Percentiles rank a stretch among this genome's conserved stretches.
These are phyloP conservation scores for Blastobotrys peoriensis DNA, from an alignment of 805 yeast species.

Conservation along the genomic window DNA sequence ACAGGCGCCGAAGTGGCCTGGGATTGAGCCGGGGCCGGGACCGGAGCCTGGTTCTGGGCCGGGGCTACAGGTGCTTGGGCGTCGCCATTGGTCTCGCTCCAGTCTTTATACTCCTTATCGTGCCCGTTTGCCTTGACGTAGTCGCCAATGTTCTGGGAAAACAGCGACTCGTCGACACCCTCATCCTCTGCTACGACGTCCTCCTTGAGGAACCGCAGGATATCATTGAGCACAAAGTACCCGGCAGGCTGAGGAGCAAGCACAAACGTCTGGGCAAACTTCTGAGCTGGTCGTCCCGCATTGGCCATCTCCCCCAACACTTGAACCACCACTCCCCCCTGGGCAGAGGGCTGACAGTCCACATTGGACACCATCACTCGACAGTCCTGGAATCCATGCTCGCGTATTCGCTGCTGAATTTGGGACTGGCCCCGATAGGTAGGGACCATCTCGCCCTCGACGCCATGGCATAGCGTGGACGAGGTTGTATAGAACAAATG, in stretches of 20 bases:
- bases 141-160: not conserved
- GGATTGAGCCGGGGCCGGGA: too few species aligned
- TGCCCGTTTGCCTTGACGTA: not conserved
- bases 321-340: conserved; percentile 32
- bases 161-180: not conserved
- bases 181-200: conserved; percentile 24
- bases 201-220: conserved; percentile 33
- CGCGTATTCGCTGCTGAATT: conserved; percentile 27
- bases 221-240: conserved; percentile 34
- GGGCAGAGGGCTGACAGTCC: conserved; percentile 30
- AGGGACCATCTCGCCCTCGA: conserved; percentile 30
- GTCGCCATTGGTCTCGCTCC: too few species aligned
- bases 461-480: conserved; percentile 33
- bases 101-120: too few species aligned
- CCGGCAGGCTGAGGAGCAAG: conserved; percentile 29
- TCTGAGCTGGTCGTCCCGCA: conserved; percentile 28
- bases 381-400: conserved; percentile 29
- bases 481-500: conserved; percentile 31
- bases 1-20: too few species aligned
- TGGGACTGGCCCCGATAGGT: conserved; percentile 28
- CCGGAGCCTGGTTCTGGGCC: too few species aligned
- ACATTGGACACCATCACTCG: conserved; percentile 33
- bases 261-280: conserved; percentile 37
- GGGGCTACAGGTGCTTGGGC: too few species aligned
- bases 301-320: conserved; percentile 37